A percentile compares a stretch with the other conserved stretches of the same genome.
Conservation (phyloP, 345 rosid genomes). For the Garcia nutans region DNA sequence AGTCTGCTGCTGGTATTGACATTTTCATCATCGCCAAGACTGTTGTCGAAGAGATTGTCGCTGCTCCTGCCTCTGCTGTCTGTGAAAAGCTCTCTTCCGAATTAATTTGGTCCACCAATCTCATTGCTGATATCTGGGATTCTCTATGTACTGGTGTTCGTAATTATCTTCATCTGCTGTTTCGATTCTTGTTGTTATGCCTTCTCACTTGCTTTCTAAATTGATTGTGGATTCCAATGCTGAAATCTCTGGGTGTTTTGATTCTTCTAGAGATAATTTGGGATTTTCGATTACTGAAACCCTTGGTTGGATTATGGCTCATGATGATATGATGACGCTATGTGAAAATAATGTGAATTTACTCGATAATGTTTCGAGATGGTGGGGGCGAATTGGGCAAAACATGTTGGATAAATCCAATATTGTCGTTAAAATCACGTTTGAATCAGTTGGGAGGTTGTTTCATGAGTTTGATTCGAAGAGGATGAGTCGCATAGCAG, state of each 20-base stretch:
- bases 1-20: too few relatives aligned
- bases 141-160: too few relatives aligned
- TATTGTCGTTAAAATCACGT: constrained; percentile 85
- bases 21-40: too few relatives aligned
- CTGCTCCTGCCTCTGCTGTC: constrained; percentile 89
- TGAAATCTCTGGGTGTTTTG: constrained; percentile 82
- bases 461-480: constrained; percentile 90
- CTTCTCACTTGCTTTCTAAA: constrained; percentile 72
- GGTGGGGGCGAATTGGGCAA: constrained; percentile 86
- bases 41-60: too few relatives aligned
- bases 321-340: constrained; percentile 83
- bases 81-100: too few relatives aligned
- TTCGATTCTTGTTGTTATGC: constrained; percentile 85
- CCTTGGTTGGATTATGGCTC: constrained; percentile 82
- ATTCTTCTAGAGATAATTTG: constrained; percentile 66
- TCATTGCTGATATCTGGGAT: too few relatives aligned
- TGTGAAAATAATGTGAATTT: constrained; percentile 83
- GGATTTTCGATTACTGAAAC: constrained; percentile 88
- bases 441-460: constrained; percentile 86
- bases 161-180: too few relatives aligned
- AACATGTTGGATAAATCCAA: constrained; percentile 86
- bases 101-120: too few relatives aligned
- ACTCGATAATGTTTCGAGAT: constrained; percentile 74
- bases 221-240: constrained; percentile 67
- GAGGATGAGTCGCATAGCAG: constrained; percentile 90